These are phyloP conservation scores for sweet orange (Citrus sinensis) DNA, from an alignment of 345 rosid genomes.

Conservation along the genomic window DNA sequence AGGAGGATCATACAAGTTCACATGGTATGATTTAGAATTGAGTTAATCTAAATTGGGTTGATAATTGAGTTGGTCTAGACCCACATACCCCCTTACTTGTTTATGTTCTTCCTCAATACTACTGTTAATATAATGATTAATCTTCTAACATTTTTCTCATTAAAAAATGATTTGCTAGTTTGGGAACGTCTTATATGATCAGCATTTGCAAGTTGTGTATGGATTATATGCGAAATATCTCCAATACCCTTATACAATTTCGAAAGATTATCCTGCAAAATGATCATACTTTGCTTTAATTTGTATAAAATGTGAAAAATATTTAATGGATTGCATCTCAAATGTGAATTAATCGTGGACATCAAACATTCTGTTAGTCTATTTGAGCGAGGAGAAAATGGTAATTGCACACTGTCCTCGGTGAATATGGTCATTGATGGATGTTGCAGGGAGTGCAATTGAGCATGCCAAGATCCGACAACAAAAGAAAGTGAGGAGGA, in stretches of 20 bases:
- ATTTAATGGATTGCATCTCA: too few relatives aligned
- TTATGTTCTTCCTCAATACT: background rate
- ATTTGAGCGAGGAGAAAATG: background rate
- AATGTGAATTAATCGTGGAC: background rate
- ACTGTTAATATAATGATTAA: conserved; percentile 1
- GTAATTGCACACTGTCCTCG: background rate
- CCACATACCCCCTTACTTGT: conserved; percentile 6
- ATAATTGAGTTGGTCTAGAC: conserved; percentile 7
- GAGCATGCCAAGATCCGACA: conserved; percentile 12
- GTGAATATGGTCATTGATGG: background rate
- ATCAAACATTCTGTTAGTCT: too few relatives aligned
- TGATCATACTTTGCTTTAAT: background rate
- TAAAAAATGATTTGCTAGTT: background rate
- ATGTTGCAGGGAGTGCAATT: background rate
- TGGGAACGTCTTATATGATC: background rate
- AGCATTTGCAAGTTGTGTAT: background rate
- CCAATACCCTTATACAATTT: background rate
- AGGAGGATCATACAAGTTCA: background rate
- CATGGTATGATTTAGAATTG: background rate
- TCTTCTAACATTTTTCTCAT: background rate
- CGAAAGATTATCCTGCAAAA: background rate
- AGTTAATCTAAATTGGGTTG: background rate
- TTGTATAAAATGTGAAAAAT: background rate
- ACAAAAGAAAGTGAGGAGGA: background rate
- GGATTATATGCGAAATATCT: background rate